Evolutionary conservation across 2,329 filamentous ascomycete species (phyloP).

Genomic region (Botryosphaeria agaves): DNA sequence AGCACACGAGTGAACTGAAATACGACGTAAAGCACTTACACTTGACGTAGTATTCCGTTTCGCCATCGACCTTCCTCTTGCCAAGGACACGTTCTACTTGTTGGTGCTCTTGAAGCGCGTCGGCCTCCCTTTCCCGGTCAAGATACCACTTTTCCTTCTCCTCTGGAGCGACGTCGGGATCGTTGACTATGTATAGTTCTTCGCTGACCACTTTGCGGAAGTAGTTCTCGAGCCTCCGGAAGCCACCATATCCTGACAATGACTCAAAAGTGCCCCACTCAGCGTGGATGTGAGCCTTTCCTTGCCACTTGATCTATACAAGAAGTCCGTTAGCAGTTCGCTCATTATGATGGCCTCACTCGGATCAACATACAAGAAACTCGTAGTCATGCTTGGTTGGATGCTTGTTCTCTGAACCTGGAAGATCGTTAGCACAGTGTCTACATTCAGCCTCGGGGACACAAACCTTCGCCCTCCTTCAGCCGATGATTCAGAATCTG

Average conservation of each 20-base stretch:
- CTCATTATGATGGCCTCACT: not conserved
- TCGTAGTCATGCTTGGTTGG: constrained; percentile 64
- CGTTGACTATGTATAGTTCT: constrained; percentile 61
- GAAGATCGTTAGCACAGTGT: constrained; percentile 8
- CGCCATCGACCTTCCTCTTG: constrained; percentile 60
- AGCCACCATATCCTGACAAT: constrained; percentile 62
- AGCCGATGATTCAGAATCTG: constrained; percentile 75
- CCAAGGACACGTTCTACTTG: constrained; percentile 89
- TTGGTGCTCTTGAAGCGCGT: constrained; percentile 77
- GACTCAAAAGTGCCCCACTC: constrained; percentile 77
- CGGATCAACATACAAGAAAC: constrained; percentile 35
- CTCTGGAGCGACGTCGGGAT: constrained; percentile 60
- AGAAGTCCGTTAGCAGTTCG: constrained; percentile 8
- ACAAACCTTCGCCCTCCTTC: constrained; percentile 40
- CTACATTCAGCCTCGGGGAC: too few species aligned
- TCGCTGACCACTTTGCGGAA: constrained; percentile 66
- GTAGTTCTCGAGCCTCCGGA: constrained; percentile 88
- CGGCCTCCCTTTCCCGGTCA: constrained; percentile 80
- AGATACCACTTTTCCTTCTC: constrained; percentile 87
- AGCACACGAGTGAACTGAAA: too few species aligned
- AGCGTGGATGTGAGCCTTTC: constrained; percentile 84
- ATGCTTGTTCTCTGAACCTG: constrained; percentile 17
- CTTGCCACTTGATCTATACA: constrained; percentile 92
- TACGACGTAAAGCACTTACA: constrained; percentile 36
- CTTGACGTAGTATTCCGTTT: constrained; percentile 82